Conservation (phyloP, 495 filamentous ascomycete genomes). For the Pyrenopolyporus hunteri region DNA sequence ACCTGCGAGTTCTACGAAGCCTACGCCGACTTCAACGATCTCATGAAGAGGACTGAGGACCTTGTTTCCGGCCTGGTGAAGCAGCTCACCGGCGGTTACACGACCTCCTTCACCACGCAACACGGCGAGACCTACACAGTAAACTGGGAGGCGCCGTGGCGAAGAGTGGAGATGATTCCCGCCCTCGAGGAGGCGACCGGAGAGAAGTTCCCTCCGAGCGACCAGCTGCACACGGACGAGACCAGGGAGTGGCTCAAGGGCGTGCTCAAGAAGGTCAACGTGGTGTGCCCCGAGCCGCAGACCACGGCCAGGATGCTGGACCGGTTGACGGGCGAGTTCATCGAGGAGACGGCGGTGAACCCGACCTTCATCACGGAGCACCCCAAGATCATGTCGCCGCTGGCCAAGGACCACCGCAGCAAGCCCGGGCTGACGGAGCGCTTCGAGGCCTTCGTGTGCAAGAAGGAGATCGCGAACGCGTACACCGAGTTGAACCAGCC, state of each 20-base stretch:
- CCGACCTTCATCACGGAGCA: slow-evolving; percentile 89
- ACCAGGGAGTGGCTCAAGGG: slow-evolving; percentile 84
- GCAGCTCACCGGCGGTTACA: slow-evolving; percentile 81
- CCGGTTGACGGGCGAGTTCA: slow-evolving; percentile 94
- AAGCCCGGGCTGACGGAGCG: slow-evolving; percentile 89
- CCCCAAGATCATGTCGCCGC: slow-evolving; percentile 76
- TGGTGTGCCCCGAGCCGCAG: slow-evolving; percentile 86
- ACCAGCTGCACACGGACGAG: slow-evolving; percentile 87
- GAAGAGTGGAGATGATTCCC: slow-evolving; percentile 94
- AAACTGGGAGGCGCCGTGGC: slow-evolving; percentile 97
- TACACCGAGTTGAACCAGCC: slow-evolving; percentile 99
- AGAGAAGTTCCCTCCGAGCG: slow-evolving; percentile 89
- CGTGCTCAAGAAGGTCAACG: slow-evolving; percentile 83
- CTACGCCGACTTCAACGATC: slow-evolving; percentile 89
- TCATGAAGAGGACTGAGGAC: slow-evolving; percentile 94
- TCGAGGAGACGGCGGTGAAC: slow-evolving; percentile 91
- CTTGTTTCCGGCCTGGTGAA: slow-evolving; percentile 92
- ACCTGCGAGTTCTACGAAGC: slow-evolving; percentile 97
- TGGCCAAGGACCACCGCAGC: slow-evolving; percentile 91
- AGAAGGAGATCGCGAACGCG: slow-evolving; percentile 94
- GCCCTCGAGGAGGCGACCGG: slow-evolving; percentile 87
- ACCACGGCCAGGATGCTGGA: slow-evolving; percentile 99
- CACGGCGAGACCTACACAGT: slow-evolving; percentile 83
- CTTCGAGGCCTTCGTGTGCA: slow-evolving; percentile 97
- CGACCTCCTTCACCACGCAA: slow-evolving; percentile 82